Base-by-base conservation (phyloP, 768 basidiomycete genomes). In the Candolleomyces aberdarensis region DNA sequence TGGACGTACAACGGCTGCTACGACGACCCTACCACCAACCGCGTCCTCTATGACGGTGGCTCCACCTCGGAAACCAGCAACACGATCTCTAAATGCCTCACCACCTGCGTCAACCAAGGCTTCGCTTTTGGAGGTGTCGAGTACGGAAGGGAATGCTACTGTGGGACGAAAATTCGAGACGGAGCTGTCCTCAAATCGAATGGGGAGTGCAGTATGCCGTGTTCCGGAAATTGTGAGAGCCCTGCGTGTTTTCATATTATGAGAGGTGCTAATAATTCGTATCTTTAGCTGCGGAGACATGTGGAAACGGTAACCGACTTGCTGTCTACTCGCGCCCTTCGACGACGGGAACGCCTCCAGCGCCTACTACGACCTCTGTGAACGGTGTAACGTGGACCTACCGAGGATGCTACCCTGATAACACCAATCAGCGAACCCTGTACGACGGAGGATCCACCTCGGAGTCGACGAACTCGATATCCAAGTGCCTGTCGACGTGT, bases 61-160 rank as follows among this genome's bases (percentile, higher is more conserved):
- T 61, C 43, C 60, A 48, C 44, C 17, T 20, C 8, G 14, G 65
- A 69, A 22, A 53, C 49, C 10, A 49, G 59, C 3, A 70, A 71
- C 57, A 69, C 74, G 2, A 63, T 75, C n/a, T 43, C 61, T 14
- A 70, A 66, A 43, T 76, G 75, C 55, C 65, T 68, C 32, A 57
- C 69, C 1, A 66, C 62, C 14, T 77, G 75, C 51, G 54, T 64
- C 10, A 58, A 63, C 8, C 61, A 62, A 7, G 72, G 72, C 0
- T 76, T 71, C 46, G 31, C 56, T 0, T 76, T 67, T 49, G 72
- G 67, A 3, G 76, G 74, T 0, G 66, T 71, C 11, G 74, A 76
- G 54, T 75, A 73, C 53, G 70, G 73, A 13, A 60, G 63, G 0
- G 73, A 76, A 58, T 75, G 76, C 57, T 76, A 64, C 66, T 77